Conservation (phyloP, 768 basidiomycete species). For the Serendipita sp. region DNA sequence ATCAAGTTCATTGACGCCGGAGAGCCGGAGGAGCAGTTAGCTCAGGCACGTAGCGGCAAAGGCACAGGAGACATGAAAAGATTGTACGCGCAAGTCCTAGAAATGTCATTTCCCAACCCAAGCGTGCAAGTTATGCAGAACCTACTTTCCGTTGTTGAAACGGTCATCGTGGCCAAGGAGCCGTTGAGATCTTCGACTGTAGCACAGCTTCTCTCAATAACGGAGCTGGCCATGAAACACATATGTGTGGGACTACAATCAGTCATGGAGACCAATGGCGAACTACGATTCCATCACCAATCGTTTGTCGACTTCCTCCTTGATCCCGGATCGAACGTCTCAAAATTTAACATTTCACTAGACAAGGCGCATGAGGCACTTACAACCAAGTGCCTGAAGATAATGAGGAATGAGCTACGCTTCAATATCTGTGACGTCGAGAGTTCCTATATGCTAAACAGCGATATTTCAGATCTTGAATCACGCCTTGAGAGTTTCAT, state of each 20-base stretch:
- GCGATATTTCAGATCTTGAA: neutral
- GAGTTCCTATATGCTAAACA: neutral
- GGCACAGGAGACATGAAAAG: no score
- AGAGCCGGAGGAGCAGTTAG: neutral
- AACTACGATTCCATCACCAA: neutral
- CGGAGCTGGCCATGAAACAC: neutral
- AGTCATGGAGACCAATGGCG: neutral
- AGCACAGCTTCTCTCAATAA: neutral
- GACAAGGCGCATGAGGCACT: neutral
- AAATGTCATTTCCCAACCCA: no score
- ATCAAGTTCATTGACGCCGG: neutral
- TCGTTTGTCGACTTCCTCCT: no score
- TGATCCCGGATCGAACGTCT: neutral
- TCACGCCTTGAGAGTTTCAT: neutral
- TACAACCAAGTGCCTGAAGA: neutral
- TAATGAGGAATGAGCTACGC: neutral
- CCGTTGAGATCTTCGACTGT: neutral
- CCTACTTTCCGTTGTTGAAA: neutral
- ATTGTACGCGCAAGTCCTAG: no score
- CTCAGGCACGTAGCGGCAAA: no score
- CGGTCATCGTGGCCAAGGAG: neutral
- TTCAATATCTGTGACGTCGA: neutral
- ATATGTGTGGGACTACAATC: neutral
- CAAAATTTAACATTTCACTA: neutral
- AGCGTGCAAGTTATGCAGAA: neutral